phyloP scores from a whole-genome alignment of 202 grass and related monocot species.

The Carex arenaria region DNA sequence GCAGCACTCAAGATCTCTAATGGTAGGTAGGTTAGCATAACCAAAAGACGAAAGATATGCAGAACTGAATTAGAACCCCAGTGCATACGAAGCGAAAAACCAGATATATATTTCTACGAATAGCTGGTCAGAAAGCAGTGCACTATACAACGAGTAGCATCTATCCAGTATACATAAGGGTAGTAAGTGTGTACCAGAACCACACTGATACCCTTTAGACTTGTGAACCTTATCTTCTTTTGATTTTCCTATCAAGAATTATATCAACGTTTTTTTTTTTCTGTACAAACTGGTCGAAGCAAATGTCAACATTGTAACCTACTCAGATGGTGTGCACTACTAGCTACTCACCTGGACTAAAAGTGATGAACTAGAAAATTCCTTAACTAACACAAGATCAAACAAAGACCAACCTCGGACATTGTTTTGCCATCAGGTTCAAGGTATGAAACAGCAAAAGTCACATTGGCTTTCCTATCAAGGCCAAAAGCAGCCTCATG shows the following conservation, averaged over 20 bases:
- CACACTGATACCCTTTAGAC: neutral
- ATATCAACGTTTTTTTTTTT: neutral
- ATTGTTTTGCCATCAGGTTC: conserved; percentile 98
- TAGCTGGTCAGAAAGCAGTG: neutral
- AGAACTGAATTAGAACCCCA: neutral
- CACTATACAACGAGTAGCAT: neutral
- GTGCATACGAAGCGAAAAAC: neutral
- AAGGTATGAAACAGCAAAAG: conserved; percentile 90
- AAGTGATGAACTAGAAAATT: too few relatives aligned
- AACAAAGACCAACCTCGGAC: conserved; percentile 57
- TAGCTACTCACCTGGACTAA: too few relatives aligned
- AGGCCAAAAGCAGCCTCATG: conserved; percentile 81
- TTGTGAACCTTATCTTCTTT: neutral
- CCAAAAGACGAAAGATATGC: neutral
- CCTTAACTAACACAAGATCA: neutral
- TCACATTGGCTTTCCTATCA: conserved; percentile 91
- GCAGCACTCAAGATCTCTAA: neutral
- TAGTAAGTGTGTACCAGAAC: neutral
- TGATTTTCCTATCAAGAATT: neutral
- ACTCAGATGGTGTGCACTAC: neutral
- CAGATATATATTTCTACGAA: neutral
- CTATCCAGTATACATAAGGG: neutral
- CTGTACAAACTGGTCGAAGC: neutral
- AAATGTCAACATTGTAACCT: neutral
- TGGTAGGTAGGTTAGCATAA: neutral